Evolutionary conservation across 1,284 basidiomycete species (phyloP).

Genomic region (Austroboletus niveus): DNA sequence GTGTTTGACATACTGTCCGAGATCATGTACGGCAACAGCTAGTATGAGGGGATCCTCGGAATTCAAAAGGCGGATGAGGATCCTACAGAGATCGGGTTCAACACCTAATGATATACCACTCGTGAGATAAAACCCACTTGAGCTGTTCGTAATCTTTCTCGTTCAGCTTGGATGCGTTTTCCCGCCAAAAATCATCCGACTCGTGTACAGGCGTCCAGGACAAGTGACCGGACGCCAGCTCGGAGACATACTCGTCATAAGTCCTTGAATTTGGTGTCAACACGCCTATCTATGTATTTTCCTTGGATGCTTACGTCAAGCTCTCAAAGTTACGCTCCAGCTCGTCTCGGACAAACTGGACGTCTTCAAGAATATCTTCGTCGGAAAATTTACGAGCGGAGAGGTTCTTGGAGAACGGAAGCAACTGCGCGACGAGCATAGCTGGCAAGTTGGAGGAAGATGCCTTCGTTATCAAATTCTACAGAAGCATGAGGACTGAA

Average conservation of each 20-base stretch:
- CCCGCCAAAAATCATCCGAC: conserved; percentile 97
- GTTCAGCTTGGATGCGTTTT: conserved; percentile 84
- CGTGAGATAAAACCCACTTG: conserved; percentile 49
- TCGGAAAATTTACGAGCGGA: conserved; percentile 89
- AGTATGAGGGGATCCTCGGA: conserved; percentile 65
- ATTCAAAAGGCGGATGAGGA: conserved; percentile 69
- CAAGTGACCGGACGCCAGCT: conserved; percentile 86
- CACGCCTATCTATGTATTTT: background rate
- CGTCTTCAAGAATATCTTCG: conserved; percentile 91
- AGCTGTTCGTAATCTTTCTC: conserved; percentile 80
- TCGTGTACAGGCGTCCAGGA: conserved; percentile 96
- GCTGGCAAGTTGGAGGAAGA: conserved; percentile 84
- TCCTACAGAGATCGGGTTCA: conserved; percentile 42
- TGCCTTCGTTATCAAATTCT: conserved; percentile 88
- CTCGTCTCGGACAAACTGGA: conserved; percentile 82
- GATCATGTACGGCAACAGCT: conserved; percentile 86
- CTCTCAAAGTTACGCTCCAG: conserved; percentile 82
- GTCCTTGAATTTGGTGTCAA: conserved; percentile 53
- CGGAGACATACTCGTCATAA: conserved; percentile 94
- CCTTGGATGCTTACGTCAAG: conserved; percentile 64
- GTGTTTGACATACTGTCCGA: conserved; percentile 93
- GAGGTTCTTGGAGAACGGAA: conserved; percentile 86
- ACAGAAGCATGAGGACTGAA: conserved; percentile 7
- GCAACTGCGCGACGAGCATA: conserved; percentile 86
- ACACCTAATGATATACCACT: background rate